Percentiles rank a stretch among this genome's conserved stretches.
Evolutionary conservation across 2,329 filamentous ascomycete genomes (phyloP).

Genomic region (Exophiala mesophila): DNA sequence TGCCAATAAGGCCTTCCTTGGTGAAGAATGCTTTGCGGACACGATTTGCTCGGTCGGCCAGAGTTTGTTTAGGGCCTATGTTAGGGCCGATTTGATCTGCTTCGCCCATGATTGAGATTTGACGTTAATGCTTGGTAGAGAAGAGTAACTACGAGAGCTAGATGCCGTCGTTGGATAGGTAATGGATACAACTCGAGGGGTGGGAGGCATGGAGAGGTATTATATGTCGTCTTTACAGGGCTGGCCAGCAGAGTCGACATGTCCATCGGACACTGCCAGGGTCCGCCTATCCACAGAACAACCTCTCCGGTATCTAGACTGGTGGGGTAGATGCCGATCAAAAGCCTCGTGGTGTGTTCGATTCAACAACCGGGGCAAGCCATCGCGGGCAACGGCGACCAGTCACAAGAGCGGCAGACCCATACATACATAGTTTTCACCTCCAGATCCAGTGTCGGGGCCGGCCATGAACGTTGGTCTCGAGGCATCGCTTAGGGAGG

Average conservation of each 20-base stretch:
- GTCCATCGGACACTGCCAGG: neutral
- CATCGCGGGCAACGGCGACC: neutral
- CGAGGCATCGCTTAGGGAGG: too few relatives aligned
- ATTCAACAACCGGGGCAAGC: neutral
- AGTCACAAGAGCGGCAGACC: neutral
- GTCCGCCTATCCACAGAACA: neutral
- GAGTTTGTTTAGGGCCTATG: constrained; percentile 33
- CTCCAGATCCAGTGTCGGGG: too few relatives aligned
- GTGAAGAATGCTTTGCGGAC: constrained; percentile 38
- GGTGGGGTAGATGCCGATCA: too few relatives aligned
- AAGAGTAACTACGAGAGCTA: neutral
- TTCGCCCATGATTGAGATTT: constrained; percentile 20
- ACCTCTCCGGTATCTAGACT: too few relatives aligned
- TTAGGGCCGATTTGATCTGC: constrained; percentile 42
- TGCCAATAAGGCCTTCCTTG: constrained; percentile 68
- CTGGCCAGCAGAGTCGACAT: too few relatives aligned
- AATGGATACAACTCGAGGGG: neutral
- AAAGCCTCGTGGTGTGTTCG: too few relatives aligned
- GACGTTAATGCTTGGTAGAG: neutral
- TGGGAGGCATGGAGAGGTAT: too few relatives aligned
- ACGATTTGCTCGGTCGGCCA: constrained; percentile 31
- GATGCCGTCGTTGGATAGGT: neutral
- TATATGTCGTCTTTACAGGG: too few relatives aligned
- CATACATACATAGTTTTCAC: too few relatives aligned
- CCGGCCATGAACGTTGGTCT: neutral